Percentiles rank a stretch among this genome's conserved stretches.
phyloP scores from a whole-genome alignment of 495 filamentous ascomycete genomes.

The Podospora didyma region DNA sequence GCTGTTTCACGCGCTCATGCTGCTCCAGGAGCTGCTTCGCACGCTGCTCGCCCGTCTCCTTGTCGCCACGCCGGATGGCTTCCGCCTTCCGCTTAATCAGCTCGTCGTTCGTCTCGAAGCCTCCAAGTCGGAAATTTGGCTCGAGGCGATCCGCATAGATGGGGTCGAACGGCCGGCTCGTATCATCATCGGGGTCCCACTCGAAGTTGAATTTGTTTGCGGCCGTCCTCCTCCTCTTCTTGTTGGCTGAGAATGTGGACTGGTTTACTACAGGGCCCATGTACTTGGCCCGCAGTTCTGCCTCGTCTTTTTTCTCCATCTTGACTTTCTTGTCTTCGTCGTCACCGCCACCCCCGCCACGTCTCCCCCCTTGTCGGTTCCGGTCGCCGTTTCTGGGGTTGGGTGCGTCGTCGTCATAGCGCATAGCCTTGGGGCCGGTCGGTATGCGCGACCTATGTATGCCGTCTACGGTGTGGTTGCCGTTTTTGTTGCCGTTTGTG shows the following conservation, averaged over 20 bases:
- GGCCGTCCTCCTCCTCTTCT: conserved; percentile 88
- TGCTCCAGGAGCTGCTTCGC: conserved; percentile 84
- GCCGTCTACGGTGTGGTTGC: conserved; percentile 15
- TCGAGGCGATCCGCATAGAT: conserved; percentile 74
- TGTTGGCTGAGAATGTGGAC: conserved; percentile 91
- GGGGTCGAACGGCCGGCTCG: conserved; percentile 83
- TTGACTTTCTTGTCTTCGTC: conserved; percentile 53
- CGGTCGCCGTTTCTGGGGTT: conserved; percentile 44
- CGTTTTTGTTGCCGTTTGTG: too few species aligned
- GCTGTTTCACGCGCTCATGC: conserved; percentile 55
- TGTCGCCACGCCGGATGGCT: conserved; percentile 73
- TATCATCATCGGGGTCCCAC: conserved; percentile 96
- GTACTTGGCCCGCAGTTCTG: conserved; percentile 75
- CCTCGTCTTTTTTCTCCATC: conserved; percentile 70
- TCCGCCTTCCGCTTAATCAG: conserved; percentile 70
- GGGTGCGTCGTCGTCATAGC: conserved; percentile 27
- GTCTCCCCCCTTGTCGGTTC: conserved; percentile 22
- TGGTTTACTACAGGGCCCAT: conserved; percentile 88
- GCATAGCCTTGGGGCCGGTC: conserved; percentile 77
- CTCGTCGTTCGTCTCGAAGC: conserved; percentile 71
- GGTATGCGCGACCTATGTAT: conserved; percentile 44
- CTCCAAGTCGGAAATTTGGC: conserved; percentile 66
- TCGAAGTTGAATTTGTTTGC: conserved; percentile 99
- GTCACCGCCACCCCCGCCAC: conserved; percentile 24
- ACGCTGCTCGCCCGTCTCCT: conserved; percentile 70